phyloP scores from a whole-genome alignment of 495 filamentous ascomycete species.

The Aspergillus cavernicola region DNA sequence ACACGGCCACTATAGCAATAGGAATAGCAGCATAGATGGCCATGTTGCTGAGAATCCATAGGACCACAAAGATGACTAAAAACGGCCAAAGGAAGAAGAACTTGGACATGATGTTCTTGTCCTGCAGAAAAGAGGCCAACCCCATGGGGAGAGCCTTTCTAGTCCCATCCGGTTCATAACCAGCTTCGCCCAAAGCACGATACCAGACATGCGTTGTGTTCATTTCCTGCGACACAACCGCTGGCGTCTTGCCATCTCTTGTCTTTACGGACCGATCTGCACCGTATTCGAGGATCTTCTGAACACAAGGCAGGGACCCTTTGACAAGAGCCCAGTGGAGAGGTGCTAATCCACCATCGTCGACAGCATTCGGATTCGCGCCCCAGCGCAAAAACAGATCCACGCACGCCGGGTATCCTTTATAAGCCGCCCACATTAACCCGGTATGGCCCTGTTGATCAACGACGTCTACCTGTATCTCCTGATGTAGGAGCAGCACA shows the following conservation, averaged over 20 bases:
- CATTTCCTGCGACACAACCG: constrained; percentile 81
- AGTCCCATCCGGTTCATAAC: constrained; percentile 76
- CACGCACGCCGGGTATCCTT: constrained; percentile 85
- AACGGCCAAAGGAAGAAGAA: constrained; percentile 93
- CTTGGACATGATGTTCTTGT: constrained; percentile 74
- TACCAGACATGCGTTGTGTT: constrained; percentile 80
- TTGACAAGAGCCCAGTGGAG: constrained; percentile 97
- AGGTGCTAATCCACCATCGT: constrained; percentile 88
- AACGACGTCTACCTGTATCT: constrained; percentile 84
- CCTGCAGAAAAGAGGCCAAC: constrained; percentile 56
- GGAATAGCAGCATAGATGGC: constrained; percentile 74
- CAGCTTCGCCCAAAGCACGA: constrained; percentile 76
- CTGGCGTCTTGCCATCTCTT: constrained; percentile 80
- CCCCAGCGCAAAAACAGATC: constrained; percentile 95
- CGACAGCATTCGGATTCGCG: constrained; percentile 82
- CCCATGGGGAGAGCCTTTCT: constrained; percentile 53
- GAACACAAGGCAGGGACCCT: constrained; percentile 77
- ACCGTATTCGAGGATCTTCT: constrained; percentile 91
- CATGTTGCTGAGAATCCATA: constrained; percentile 70
- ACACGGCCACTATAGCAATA: constrained; percentile 58
- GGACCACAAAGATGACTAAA: constrained; percentile 60
- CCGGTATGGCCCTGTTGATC: constrained; percentile 88
- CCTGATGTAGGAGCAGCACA: constrained; percentile 83
- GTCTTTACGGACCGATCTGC: constrained; percentile 87
- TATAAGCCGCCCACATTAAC: constrained; percentile 98